Base-by-base conservation (phyloP, 495 filamentous ascomycete species). In the Aspergillus nanangensis region DNA sequence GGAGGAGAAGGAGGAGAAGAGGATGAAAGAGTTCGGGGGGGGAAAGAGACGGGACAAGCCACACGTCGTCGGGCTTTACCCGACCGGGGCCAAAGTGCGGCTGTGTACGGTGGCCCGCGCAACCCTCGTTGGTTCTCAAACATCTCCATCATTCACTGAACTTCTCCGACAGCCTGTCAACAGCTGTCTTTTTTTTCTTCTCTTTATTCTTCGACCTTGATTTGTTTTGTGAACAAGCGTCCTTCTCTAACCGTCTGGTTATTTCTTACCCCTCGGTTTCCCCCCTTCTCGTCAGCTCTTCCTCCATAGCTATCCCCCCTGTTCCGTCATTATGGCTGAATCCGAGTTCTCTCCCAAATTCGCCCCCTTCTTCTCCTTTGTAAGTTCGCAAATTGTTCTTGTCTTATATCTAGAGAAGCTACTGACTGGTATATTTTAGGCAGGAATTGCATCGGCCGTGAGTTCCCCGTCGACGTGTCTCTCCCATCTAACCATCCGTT, bases 301-400 rank as follows among this genome's bases (percentile, higher is more conserved):
- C n/a, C n/a, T n/a, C n/a, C n/a, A n/a, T 29, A 11, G 11, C 25
- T 11, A 29, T 29, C 25, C 11, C 25, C 25, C 25, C 25, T 29
- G 11, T 11, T 29, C 20, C 9, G 36, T 50, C 62, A 80, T 43
- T 47, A 90, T 87, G 83, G 73, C 78, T 43, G 83, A 84, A 42
- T 80, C 78, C 45, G 83, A 85, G 44, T 63, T 85, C 23, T 74
- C 85, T 37, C 93, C 94, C 45, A 87, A 88, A 67, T 96, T 96
- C 61, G 93, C 93, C 58, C 90, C 92, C 37, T 99, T 99, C 78
- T 82, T 97, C 60, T 94, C 94, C 71, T 89, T 97, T 82, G 94
- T 96, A 79, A 72, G 83, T 60, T 47, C 31, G 35, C 41, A 31
- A 29, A 36, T 49, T 45, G 48, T n/a, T n/a, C 48, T 70, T 56